phyloP scores from a whole-genome alignment of 495 filamentous ascomycete genomes.

The Talaromyces proteolyticus region DNA sequence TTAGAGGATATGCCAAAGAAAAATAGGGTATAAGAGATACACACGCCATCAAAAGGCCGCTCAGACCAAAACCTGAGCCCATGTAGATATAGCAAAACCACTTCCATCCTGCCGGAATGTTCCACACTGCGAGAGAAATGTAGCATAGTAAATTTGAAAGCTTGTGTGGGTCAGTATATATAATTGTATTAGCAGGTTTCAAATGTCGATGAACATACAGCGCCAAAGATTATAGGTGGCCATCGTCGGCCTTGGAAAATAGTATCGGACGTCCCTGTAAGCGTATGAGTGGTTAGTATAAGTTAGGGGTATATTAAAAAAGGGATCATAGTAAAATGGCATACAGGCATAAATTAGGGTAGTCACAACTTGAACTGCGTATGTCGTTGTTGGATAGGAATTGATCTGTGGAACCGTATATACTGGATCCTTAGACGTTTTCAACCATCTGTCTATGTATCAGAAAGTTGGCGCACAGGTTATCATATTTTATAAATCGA shows the following conservation, averaged over 20 bases:
- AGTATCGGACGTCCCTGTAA: constrained; percentile 39
- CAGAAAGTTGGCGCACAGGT: not conserved
- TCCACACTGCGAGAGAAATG: constrained; percentile 34
- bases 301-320: not conserved
- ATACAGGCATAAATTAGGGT: constrained; percentile 40
- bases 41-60: constrained; percentile 38
- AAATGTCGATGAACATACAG: constrained; percentile 27
- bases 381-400: constrained; percentile 39
- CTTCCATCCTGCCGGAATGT: constrained; percentile 38
- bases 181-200: constrained; percentile 13
- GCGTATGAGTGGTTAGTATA: constrained; percentile 3
- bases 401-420: constrained; percentile 37
- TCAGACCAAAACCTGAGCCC: constrained; percentile 31
- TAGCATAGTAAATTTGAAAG: constrained; percentile 32
- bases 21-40: constrained; percentile 3
- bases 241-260: constrained; percentile 48
- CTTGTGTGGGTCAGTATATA: constrained; percentile 14
- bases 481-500: not conserved
- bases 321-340: not conserved
- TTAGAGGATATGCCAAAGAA: constrained; percentile 5
- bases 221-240: constrained; percentile 49
- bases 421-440: constrained; percentile 26
- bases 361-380: constrained; percentile 41
- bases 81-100: constrained; percentile 37
- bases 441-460: constrained; percentile 23